These are phyloP conservation scores for Phytophthora europaea DNA, from an alignment of 352 stramenopile species.

Conservation along the genomic window DNA sequence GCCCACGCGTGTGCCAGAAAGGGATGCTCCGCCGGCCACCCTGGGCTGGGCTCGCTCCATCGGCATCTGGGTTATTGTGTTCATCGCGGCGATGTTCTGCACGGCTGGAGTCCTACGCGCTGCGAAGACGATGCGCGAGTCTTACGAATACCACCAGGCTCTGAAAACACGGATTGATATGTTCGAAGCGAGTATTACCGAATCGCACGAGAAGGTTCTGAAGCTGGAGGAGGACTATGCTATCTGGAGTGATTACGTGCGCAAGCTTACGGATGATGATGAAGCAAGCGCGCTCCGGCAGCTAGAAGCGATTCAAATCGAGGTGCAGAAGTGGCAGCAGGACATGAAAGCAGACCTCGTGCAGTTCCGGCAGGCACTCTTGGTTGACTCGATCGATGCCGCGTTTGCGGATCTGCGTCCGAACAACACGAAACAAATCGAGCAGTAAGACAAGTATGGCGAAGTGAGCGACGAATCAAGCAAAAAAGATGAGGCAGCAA, in stretches of 20 bases:
- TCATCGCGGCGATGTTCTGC: conserved; percentile 62
- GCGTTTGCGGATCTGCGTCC: conserved; percentile 51
- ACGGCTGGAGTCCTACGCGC: conserved; percentile 61
- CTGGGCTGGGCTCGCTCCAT: conserved; percentile 36
- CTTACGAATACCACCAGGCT: conserved; percentile 72
- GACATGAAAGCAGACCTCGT: conserved; percentile 79
- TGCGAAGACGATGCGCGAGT: conserved; percentile 59
- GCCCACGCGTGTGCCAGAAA: neutral
- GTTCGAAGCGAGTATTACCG: conserved; percentile 73
- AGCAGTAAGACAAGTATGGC: conserved; percentile 10
- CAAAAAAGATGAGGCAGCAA: neutral
- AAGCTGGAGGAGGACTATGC: conserved; percentile 79
- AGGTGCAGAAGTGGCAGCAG: conserved; percentile 79
- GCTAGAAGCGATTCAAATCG: conserved; percentile 69
- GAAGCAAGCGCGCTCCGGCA: conserved; percentile 68
- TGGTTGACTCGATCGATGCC: conserved; percentile 60
- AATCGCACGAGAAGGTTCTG: conserved; percentile 72
- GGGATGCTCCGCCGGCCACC: conserved; percentile 7
- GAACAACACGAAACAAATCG: conserved; percentile 39
- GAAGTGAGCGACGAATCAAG: conserved; percentile 1
- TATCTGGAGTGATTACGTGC: conserved; percentile 81
- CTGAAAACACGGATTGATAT: conserved; percentile 61
- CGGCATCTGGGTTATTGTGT: conserved; percentile 46
- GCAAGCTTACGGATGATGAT: conserved; percentile 74
- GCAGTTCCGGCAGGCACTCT: conserved; percentile 69